Base-by-base conservation (phyloP, 768 basidiomycete species). In the Termitomyces sp. region DNA sequence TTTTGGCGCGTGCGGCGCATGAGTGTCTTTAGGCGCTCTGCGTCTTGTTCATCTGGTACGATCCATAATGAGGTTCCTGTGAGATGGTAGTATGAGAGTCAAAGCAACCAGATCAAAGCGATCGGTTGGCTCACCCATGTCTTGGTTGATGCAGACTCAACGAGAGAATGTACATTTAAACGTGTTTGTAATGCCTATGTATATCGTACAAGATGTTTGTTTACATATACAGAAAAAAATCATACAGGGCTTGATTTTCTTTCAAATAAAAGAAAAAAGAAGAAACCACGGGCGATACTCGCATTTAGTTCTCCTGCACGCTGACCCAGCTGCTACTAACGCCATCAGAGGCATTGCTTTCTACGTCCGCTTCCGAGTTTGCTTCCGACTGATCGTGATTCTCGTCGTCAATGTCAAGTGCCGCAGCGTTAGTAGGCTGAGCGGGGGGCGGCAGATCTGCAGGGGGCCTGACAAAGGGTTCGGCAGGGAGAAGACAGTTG, bases 271-370 rank as follows among this genome's bases (percentile, higher is more conserved):
- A 7, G 9, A 31, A 20, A 20, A 12, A 48, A 48, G 12, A 29
- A 31, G 6, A 29, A 7, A 26, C 22, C 3, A 26, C 7, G 13
- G 4, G 33, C 33, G 8, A 24, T 16, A 46, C 10, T 58, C 29
- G 7, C 2, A 46, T 42, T 54, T 37, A 56, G 26, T 24, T 50
- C 5, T 61, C 56, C 18, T 61, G 72, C 66, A 91, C 71, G 67
- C 83, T 89, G 52, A 92, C 73, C 90, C 90, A 92, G 61, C 87
- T 90, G 61, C 86, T 87, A 47, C 69, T 73, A 50, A 82, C 81
- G 28, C 81, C 82, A 31, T 75, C 77, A 5, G 77, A 72, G 10
- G 70, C 73, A 57, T 81, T 85, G 63, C 86, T 86, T 69, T 90
- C 88, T 12, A 81, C 76, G 57, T 90, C 89, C 6, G 81, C 80